Conservation (phyloP, 2,329 filamentous ascomycete genomes). For the Penicillium frequentans region DNA sequence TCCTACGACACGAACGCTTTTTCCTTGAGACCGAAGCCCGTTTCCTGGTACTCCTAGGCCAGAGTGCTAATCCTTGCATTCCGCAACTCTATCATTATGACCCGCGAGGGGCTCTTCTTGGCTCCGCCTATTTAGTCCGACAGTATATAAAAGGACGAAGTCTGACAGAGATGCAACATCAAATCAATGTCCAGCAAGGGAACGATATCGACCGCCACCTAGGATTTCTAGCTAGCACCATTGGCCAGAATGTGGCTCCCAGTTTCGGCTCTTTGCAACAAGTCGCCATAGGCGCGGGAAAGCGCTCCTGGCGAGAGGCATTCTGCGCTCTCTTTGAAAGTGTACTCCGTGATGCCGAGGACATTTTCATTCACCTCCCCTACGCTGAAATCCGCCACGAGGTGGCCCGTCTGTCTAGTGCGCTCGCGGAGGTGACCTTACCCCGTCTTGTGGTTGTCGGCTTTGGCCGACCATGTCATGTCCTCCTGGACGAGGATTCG, state of each 20-base stretch:
- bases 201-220: conserved; percentile 37
- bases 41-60: conserved; percentile 37
- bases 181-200: conserved; percentile 31
- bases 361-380: conserved; percentile 58
- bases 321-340: conserved; percentile 55
- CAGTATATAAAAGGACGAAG: conserved; percentile 37
- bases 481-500: conserved; percentile 52
- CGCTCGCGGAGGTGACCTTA: conserved; percentile 52
- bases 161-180: conserved; percentile 31
- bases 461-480: conserved; percentile 50
- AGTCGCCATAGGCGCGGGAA: conserved; percentile 48
- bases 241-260: conserved; percentile 48
- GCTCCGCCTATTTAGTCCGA: conserved; percentile 38
- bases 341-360: conserved; percentile 57
- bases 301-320: conserved; percentile 53
- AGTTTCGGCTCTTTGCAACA: conserved; percentile 53
- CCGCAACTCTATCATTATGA: conserved; percentile 41
- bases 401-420: conserved; percentile 43
- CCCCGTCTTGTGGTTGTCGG: conserved; percentile 54
- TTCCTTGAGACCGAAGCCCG: conserved; percentile 43
- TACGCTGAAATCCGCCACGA: conserved; percentile 56
- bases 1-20: conserved; percentile 41
- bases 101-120: conserved; percentile 24
- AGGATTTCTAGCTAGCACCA: conserved; percentile 38
- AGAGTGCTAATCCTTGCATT: conserved; percentile 34